Evolutionary conservation across 805 yeast genomes (phyloP).

Genomic region (Blastobotrys robertii): DNA sequence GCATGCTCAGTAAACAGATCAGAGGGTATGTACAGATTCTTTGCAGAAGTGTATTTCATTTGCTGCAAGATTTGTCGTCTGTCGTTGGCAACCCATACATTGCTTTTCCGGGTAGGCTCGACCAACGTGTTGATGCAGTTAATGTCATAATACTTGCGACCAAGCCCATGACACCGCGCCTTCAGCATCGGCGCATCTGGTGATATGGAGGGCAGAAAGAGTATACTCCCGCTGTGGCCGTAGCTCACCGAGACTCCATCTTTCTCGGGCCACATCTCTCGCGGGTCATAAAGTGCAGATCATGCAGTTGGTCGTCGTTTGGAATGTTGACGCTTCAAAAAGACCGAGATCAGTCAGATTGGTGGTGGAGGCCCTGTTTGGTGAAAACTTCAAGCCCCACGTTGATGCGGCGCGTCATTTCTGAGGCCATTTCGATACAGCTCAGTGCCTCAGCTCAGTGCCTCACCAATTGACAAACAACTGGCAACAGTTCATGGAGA

Average conservation of each 20-base stretch:
- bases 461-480: no score
- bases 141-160: slow-evolving; percentile 13
- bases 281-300: no score
- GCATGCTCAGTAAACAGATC: slow-evolving; percentile 4
- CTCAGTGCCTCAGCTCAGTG: no score
- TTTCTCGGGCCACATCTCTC: slow-evolving; percentile 33
- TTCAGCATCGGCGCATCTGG: slow-evolving; percentile 19
- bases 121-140: slow-evolving; percentile 4
- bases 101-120: neutral
- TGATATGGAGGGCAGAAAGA: slow-evolving; percentile 14
- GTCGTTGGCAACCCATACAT: neutral
- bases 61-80: neutral
- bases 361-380: no score
- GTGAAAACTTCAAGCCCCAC: no score
- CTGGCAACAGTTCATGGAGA: no score
- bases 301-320: no score
- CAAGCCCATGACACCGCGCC: slow-evolving; percentile 22
- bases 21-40: slow-evolving; percentile 7
- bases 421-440: no score
- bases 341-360: no score
- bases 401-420: no score
- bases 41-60: slow-evolving; percentile 2
- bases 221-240: slow-evolving; percentile 34
- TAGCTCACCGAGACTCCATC: slow-evolving; percentile 34
- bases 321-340: no score